phyloP scores from a whole-genome alignment of 805 yeast genomes.

The Priceomyces haplophilus region DNA sequence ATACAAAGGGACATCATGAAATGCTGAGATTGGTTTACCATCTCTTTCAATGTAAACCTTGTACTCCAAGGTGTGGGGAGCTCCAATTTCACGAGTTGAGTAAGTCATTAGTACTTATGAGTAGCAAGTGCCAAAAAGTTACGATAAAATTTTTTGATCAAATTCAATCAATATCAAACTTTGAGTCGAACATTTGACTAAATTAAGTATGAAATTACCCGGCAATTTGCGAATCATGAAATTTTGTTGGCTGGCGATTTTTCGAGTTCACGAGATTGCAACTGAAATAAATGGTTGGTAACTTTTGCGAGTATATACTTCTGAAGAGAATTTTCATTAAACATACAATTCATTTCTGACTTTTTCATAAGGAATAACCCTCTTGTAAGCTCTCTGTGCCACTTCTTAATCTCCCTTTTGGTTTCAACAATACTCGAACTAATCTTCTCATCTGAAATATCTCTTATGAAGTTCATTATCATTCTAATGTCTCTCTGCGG shows the following conservation, averaged over 20 bases:
- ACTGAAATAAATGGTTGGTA: background rate
- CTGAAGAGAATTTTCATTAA: slow-evolving; percentile 3
- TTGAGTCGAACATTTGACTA: background rate
- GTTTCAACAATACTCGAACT: background rate
- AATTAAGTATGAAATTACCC: background rate
- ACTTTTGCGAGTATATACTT: slow-evolving; percentile 10
- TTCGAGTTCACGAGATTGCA: background rate
- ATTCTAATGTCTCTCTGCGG: slow-evolving; percentile 18
- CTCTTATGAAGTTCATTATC: slow-evolving; percentile 15
- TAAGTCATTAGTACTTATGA: slow-evolving; percentile 54
- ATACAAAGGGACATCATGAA: slow-evolving; percentile 75
- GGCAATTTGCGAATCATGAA: background rate
- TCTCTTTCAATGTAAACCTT: slow-evolving; percentile 87
- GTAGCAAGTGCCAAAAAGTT: background rate
- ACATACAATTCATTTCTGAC: slow-evolving; percentile 53
- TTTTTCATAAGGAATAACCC: slow-evolving; percentile 50
- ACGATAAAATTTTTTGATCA: background rate
- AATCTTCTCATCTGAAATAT: slow-evolving; percentile 1
- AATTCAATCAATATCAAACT: background rate
- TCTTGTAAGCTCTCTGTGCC: slow-evolving; percentile 50
- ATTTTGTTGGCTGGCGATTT: background rate
- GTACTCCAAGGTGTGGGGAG: slow-evolving; percentile 93
- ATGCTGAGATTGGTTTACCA: slow-evolving; percentile 92
- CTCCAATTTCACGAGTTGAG: slow-evolving; percentile 90
- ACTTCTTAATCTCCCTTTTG: slow-evolving; percentile 5